Evolutionary conservation across 2,329 filamentous ascomycete genomes (phyloP).

Genomic region (Bipolaris oryzae): DNA sequence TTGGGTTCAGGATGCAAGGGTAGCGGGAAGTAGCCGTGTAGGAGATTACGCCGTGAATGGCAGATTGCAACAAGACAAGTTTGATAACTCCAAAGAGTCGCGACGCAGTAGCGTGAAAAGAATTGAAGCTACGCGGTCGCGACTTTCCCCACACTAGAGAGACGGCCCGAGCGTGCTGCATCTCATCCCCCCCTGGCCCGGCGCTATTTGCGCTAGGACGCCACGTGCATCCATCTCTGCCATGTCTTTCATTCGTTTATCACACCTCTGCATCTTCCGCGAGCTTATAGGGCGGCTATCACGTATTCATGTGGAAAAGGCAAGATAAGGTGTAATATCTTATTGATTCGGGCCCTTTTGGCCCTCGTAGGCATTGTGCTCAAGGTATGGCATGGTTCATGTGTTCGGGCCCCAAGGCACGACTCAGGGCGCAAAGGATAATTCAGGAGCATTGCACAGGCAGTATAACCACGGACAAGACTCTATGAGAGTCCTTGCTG

Average conservation of each 20-base stretch:
- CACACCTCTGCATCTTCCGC: constrained; percentile 3
- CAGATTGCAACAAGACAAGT: neutral
- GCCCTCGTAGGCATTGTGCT: constrained; percentile 18
- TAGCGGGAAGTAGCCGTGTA: constrained; percentile 6
- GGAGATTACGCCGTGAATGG: constrained; percentile 9
- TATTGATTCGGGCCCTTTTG: constrained; percentile 13
- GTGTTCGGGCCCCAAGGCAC: constrained; percentile 15
- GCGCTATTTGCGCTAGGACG: constrained; percentile 8
- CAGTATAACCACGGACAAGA: constrained; percentile 10
- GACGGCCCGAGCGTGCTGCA: constrained; percentile 16
- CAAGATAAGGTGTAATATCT: constrained; percentile 3
- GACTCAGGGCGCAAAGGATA: constrained; percentile 14
- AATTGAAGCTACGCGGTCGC: constrained; percentile 9
- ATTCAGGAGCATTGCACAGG: constrained; percentile 14
- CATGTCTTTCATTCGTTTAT: constrained; percentile 16
- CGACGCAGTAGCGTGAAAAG: neutral
- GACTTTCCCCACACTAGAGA: constrained; percentile 12
- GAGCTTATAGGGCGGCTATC: constrained; percentile 12
- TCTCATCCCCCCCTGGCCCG: constrained; percentile 3
- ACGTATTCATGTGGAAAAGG: constrained; percentile 3
- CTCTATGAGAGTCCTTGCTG: constrained; percentile 1
- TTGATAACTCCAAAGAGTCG: neutral
- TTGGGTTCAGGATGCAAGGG: constrained; percentile 6
- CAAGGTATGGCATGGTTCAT: constrained; percentile 7
- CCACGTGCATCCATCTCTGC: constrained; percentile 7